phyloP scores from a whole-genome alignment of 805 yeast species.

The Ogataea chonburiensis region DNA sequence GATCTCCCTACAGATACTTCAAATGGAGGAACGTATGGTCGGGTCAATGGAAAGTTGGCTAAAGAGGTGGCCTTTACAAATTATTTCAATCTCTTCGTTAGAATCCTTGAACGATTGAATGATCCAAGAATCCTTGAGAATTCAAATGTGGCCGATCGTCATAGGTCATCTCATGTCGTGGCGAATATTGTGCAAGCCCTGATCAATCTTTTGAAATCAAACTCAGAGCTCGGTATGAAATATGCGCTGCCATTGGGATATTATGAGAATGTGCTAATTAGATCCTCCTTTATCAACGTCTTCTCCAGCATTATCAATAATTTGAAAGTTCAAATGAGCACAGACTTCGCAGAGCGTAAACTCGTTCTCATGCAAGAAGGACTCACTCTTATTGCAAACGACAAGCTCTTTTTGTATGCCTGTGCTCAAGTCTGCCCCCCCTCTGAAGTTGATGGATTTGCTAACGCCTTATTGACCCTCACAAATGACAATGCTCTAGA shows the following conservation, averaged over 20 bases:
- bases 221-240: constrained; percentile 73
- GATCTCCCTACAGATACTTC: constrained; percentile 61
- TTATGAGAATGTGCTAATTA: constrained; percentile 60
- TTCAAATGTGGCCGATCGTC: constrained; percentile 34
- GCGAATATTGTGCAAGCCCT: constrained; percentile 65
- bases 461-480: constrained; percentile 59
- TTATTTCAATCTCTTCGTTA: constrained; percentile 61
- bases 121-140: constrained; percentile 13
- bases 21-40: constrained; percentile 39
- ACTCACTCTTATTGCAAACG: constrained; percentile 22
- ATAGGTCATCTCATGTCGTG: constrained; percentile 55
- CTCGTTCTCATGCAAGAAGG: constrained; percentile 12
- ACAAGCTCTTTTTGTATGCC: constrained; percentile 47
- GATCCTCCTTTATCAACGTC: constrained; percentile 74
- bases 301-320: constrained; percentile 60
- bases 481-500: constrained; percentile 42
- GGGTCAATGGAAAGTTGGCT: constrained; percentile 26
- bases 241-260: constrained; percentile 78
- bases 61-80: constrained; percentile 61
- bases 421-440: constrained; percentile 64
- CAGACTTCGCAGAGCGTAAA: constrained; percentile 13
- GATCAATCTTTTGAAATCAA: constrained; percentile 67
- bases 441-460: constrained; percentile 66
- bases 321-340: constrained; percentile 21
- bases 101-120: constrained; percentile 48